Base-by-base conservation (phyloP, 805 yeast species). In the Starmerella geochares region DNA sequence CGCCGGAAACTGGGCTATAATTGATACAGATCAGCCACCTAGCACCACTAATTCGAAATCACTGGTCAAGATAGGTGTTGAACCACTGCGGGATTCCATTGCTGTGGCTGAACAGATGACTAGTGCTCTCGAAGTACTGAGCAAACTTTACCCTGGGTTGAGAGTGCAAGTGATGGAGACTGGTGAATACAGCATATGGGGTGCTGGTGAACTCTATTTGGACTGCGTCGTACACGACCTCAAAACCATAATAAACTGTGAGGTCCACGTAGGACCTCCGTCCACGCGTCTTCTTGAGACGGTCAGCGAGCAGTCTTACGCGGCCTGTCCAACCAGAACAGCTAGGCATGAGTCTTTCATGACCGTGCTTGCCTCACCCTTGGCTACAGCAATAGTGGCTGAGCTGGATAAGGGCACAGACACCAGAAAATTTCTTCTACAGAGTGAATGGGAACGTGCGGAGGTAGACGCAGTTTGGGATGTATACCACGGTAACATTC, bases 201-300 rank as follows among this genome's bases (percentile, higher is more conserved):
- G 92, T 0, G 77, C 86, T 9, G 98, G 98, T 6, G 97, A 92
- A 61, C 59, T 90, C 16, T 86, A 85, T 60, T 63, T 92, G 65
- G 97, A 92, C 64, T 84, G 92, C 57, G 67, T 83, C 21, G 65
- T 92, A 35, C 83, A 81, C 62, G 96, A 86, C 60, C 65, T 92
- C 39, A 70, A 96, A 54, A 63, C 69, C 58, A 74, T 82, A 0
- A 76, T 75, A 20, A 72, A 14, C 3, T 10, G n/a, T n/a, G 83
- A 81, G 46, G 77, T 92, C 48, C 83, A 81, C 61, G 82, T 86
- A 2, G 83, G 96, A 43, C 92, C 82, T 60, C 95, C 97, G 2
- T 74, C 81, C 64, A 79, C 86, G 0, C 75, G 75, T 51, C 86
- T 92, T 57, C 67, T 83, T 20, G 99, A 92, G 65, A 80, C 0